Percentiles rank a stretch among this genome's conserved stretches.
These are phyloP conservation scores for Oryza meyeriana DNA, from an alignment of 176 grass and related monocot genomes.

Conservation along the genomic window DNA sequence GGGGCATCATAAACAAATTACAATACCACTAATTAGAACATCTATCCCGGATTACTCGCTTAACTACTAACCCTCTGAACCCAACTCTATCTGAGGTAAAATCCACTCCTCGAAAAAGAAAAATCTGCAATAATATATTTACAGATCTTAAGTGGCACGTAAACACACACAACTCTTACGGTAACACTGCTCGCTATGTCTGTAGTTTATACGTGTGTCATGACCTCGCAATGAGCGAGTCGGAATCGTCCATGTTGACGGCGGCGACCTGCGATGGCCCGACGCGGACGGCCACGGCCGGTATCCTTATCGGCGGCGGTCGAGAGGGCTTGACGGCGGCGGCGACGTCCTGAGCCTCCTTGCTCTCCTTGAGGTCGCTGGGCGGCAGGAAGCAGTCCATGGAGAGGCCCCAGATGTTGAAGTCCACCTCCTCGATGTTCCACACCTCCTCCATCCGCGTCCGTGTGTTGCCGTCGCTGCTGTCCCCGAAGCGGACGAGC, in stretches of 20 bases:
- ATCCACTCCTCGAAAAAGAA: slow-evolving; percentile 24
- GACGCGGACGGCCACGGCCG: slow-evolving; percentile 39
- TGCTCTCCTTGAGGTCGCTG: slow-evolving; percentile 72
- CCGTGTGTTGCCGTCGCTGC: slow-evolving; percentile 54
- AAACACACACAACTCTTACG: not conserved
- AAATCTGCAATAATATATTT: slow-evolving; percentile 59
- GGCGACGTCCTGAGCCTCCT: slow-evolving; percentile 28
- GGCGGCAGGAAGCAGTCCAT: slow-evolving; percentile 94
- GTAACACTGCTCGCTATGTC: not conserved
- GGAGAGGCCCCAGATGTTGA: slow-evolving; percentile 83
- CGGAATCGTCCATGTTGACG: slow-evolving; percentile 50
- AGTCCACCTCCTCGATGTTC: slow-evolving; percentile 90
- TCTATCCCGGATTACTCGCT: slow-evolving; percentile 29
- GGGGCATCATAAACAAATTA: slow-evolving; percentile 38
- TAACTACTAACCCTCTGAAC: slow-evolving; percentile 22
- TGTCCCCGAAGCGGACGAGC: slow-evolving; percentile 76
- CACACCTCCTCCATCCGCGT: slow-evolving; percentile 90
- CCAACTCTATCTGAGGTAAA: slow-evolving; percentile 38
- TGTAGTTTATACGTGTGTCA: not conserved
- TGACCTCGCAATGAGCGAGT: slow-evolving; percentile 47
- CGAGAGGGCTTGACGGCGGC: slow-evolving; percentile 31
- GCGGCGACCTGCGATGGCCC: slow-evolving; percentile 82
- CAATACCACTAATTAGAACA: slow-evolving; percentile 22
- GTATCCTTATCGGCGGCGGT: slow-evolving; percentile 48
- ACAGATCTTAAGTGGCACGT: slow-evolving; percentile 34